Conservation (phyloP, 129 eudicot genomes). For the Erigeron canadensis region DNA sequence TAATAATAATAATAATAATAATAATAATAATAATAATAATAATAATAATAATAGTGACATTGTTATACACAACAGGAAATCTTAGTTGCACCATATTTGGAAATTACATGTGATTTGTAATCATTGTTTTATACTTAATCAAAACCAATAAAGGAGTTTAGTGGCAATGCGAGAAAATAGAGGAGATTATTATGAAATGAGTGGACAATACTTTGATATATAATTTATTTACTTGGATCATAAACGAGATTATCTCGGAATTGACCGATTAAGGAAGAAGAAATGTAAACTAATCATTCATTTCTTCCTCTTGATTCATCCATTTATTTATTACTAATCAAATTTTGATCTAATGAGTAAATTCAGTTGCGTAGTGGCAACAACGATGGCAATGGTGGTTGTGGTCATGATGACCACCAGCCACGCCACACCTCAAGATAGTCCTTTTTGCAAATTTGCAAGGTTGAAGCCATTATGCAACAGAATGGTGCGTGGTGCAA, state of each 20-base stretch:
- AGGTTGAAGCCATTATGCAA: slow-evolving; percentile 34
- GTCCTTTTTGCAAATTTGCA: slow-evolving; percentile 36
- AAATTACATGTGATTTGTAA: not conserved
- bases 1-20: no score
- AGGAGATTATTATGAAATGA: slow-evolving; percentile 11
- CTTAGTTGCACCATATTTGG: no score
- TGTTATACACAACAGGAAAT: no score
- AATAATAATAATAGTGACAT: no score
- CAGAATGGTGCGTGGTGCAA: slow-evolving; percentile 30
- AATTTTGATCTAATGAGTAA: slow-evolving; percentile 17
- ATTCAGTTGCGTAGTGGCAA: slow-evolving; percentile 5
- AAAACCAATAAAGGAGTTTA: slow-evolving; percentile 13
- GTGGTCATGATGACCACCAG: slow-evolving; percentile 24
- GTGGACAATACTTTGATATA: slow-evolving; percentile 21
- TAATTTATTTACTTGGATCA: slow-evolving; percentile 21
- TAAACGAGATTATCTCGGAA: slow-evolving; percentile 16
- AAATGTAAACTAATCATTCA: slow-evolving; percentile 7
- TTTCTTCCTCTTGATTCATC: slow-evolving; percentile 29
- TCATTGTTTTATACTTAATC: not conserved
- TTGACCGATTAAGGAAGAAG: slow-evolving; percentile 26
- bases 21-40: no score
- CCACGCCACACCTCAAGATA: slow-evolving; percentile 18
- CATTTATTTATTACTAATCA: not conserved
- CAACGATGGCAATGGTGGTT: slow-evolving; percentile 18
- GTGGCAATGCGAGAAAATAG: slow-evolving; percentile 34